Evolutionary conservation across 805 yeast species (phyloP).

Genomic region (Cyberlindnera nakhonratchasimensis): DNA sequence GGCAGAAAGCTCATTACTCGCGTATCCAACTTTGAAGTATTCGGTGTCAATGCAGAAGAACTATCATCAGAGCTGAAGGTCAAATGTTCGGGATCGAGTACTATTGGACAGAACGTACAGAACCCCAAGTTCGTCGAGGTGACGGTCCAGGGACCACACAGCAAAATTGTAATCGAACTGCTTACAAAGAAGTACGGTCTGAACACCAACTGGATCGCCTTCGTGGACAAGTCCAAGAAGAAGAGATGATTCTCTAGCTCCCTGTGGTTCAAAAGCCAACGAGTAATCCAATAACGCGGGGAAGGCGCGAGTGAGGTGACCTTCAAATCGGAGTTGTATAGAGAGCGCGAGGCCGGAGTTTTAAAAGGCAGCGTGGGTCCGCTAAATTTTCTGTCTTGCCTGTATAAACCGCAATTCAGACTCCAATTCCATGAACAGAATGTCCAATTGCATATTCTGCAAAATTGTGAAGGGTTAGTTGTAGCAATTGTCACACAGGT

Average conservation of each 20-base stretch:
- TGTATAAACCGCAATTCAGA: too few relatives aligned
- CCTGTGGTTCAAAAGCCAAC: not conserved
- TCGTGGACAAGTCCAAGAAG: slow-evolving; percentile 57
- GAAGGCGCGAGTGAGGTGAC: not conserved
- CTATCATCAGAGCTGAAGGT: slow-evolving; percentile 68
- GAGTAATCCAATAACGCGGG: too few relatives aligned
- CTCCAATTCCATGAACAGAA: slow-evolving; percentile 21
- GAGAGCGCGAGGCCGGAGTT: too few relatives aligned
- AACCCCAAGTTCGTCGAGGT: slow-evolving; percentile 62
- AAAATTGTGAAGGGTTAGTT: slow-evolving; percentile 79
- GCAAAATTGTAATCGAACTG: slow-evolving; percentile 53
- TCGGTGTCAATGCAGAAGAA: slow-evolving; percentile 57
- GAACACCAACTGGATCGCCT: slow-evolving; percentile 59
- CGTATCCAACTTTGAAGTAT: slow-evolving; percentile 65
- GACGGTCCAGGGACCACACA: slow-evolving; percentile 89
- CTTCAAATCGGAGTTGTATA: not conserved
- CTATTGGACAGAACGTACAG: slow-evolving; percentile 58
- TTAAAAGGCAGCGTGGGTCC: not conserved
- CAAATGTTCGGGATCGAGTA: slow-evolving; percentile 86
- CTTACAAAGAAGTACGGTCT: slow-evolving; percentile 59
- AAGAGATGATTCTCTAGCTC: slow-evolving; percentile 35
- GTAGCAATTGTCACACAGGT: not conserved
- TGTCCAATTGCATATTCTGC: slow-evolving; percentile 76
- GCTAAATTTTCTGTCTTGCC: too few relatives aligned
- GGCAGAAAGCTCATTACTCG: slow-evolving; percentile 81